These are phyloP conservation scores for Xylaria sp. DNA, from an alignment of 2,329 filamentous ascomycete species.

Conservation along the genomic window DNA sequence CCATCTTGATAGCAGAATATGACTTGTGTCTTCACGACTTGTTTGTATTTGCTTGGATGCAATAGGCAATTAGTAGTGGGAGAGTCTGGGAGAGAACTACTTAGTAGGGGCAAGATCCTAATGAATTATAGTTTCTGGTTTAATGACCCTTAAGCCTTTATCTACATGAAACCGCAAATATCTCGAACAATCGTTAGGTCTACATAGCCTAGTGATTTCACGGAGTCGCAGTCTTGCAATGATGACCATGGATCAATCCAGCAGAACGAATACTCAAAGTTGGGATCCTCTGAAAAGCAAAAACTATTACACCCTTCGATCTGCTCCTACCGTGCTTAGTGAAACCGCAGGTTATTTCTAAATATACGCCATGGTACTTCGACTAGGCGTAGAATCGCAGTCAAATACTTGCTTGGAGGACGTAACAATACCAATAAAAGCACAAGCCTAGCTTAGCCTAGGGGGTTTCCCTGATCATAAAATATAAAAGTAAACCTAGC, in stretches of 20 bases:
- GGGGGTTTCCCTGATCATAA: background rate
- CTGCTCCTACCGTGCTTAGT: background rate
- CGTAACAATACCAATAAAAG: background rate
- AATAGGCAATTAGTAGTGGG: no score
- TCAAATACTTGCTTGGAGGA: background rate
- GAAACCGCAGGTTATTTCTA: background rate
- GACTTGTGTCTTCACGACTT: no score
- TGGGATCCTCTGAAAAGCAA: background rate
- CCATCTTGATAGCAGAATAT: no score
- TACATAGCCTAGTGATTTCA: no score
- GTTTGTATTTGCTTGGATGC: no score
- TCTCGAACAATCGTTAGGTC: no score
- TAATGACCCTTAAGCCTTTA: no score
- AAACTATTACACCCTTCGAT: background rate
- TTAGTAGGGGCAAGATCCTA: no score
- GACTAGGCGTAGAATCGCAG: background rate
- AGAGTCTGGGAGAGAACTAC: no score
- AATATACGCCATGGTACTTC: background rate
- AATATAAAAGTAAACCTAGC: background rate
- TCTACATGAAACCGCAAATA: no score
- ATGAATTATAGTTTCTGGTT: no score
- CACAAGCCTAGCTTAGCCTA: background rate
- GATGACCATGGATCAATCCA: background rate
- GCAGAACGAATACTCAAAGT: no score
- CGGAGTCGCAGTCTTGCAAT: background rate